Evolutionary conservation across 164 flowering plant genomes (phyloP).

Genomic region (Cinnamomum micranthum): DNA sequence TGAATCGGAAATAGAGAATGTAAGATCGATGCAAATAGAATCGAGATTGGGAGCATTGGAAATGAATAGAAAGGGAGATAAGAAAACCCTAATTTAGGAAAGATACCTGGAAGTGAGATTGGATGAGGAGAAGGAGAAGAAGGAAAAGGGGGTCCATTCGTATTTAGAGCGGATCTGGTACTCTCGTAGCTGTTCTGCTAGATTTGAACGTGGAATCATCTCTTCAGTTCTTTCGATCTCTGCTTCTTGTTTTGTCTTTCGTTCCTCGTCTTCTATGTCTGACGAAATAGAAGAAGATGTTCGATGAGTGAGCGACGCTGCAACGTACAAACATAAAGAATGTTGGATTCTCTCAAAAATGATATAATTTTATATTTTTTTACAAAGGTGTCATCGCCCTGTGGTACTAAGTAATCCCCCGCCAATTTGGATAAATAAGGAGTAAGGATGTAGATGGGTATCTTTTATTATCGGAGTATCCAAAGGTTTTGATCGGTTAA

Average conservation of each 20-base stretch:
- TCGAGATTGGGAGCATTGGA: neutral
- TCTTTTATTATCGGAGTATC: too few species aligned
- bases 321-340: neutral
- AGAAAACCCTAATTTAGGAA: neutral
- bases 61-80: neutral
- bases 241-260: neutral
- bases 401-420: too few species aligned
- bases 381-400: too few species aligned
- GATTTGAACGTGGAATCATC: constrained; percentile 89
- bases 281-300: neutral
- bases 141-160: constrained; percentile 87
- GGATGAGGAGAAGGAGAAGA: constrained; percentile 34
- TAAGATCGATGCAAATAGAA: too few species aligned
- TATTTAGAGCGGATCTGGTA: constrained; percentile 91
- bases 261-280: neutral
- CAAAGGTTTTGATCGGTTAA: too few species aligned
- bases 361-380: too few species aligned
- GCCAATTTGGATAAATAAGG: too few species aligned
- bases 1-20: too few species aligned
- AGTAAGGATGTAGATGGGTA: too few species aligned
- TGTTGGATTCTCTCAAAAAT: too few species aligned
- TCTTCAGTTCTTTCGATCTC: constrained; percentile 13
- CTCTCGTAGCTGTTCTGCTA: constrained; percentile 86
- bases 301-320: neutral
- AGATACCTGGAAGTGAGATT: constrained; percentile 54